Evolutionary conservation across 768 basidiomycete genomes (phyloP), one percentile per base, ranked within the genome.

Genomic region (Brasilioporus rufonigricans): DNA sequence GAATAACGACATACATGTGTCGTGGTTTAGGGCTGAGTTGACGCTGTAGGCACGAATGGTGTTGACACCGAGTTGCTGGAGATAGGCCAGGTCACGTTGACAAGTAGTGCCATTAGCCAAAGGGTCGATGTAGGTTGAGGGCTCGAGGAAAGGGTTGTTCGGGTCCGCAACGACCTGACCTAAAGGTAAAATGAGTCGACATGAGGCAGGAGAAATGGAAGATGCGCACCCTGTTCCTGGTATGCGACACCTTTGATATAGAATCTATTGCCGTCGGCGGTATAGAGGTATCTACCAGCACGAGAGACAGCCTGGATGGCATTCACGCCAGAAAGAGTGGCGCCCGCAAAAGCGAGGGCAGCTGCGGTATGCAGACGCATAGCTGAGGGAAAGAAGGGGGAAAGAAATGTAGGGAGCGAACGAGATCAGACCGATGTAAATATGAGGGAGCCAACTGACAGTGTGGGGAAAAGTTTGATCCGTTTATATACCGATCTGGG

Each of bases 161-260:
- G 73, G 61, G 55, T 77, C 75, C 35, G 67, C 70, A 41, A 81
- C 68, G 35, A 72, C 63, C 33, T 53, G 58, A 56, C 77, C 78
- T 78, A 33, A 27, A 47, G 24, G 12, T n/a, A 39, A 52, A 10
- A 38, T 56, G 32, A 41, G 46, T 4, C 18, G 57, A 53, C 13
- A 41, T 27, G 32, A 16, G 12, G 16, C 18, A 21, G 21, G 10
- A 39, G 23, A 53, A 4, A 13, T 5, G 10, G 10, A 19, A 29
- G 19, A 29, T 4, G 56, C 70, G 48, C 53, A 84, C 93, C 92
- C 73, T 93, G 89, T 56, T 81, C 77, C 68, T 93, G 91, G 71
- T 93, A 93, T 12, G 89, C 89, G 52, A 93, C 73, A 50, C 91
- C 91, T 71, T 91, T 92, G 73, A 97, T 88, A 73, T 85, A 94